Evolutionary conservation across 2,329 filamentous ascomycete genomes (phyloP).

Genomic region (Microdochium paspali): DNA sequence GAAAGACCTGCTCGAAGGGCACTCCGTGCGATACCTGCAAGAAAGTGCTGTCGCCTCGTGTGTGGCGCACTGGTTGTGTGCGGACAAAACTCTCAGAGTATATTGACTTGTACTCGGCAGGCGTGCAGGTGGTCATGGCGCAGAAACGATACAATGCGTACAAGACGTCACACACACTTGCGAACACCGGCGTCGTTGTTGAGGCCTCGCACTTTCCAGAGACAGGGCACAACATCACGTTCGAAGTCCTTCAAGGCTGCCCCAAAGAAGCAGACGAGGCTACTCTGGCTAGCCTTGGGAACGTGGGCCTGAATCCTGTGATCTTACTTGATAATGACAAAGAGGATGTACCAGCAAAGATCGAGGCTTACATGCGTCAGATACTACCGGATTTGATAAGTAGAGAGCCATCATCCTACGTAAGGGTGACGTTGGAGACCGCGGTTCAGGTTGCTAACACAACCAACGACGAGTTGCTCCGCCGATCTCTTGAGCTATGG

Average conservation of each 20-base stretch:
- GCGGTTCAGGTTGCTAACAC: conserved; percentile 34
- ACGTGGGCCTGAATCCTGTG: conserved; percentile 19
- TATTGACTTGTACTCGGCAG: conserved; percentile 53
- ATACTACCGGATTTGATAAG: conserved; percentile 48
- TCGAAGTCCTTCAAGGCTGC: conserved; percentile 30
- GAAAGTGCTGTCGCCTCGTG: conserved; percentile 51
- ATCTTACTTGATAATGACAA: conserved; percentile 53
- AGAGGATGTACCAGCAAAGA: conserved; percentile 48
- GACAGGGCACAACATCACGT: conserved; percentile 30
- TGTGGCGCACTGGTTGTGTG: conserved; percentile 58
- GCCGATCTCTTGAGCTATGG: conserved; percentile 54
- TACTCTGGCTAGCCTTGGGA: conserved; percentile 11
- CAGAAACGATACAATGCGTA: conserved; percentile 48
- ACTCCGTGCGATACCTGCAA: conserved; percentile 54
- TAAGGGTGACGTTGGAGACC: conserved; percentile 46
- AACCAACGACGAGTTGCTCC: conserved; percentile 43
- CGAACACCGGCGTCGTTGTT: conserved; percentile 38
- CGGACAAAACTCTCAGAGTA: conserved; percentile 53
- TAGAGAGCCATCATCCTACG: conserved; percentile 50
- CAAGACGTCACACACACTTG: conserved; percentile 39
- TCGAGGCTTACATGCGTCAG: conserved; percentile 52
- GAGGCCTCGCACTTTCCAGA: conserved; percentile 52
- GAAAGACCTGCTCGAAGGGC: conserved; percentile 57
- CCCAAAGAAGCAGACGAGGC: conserved; percentile 18
- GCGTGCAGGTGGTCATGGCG: conserved; percentile 52